Evolutionary conservation across 2,329 filamentous ascomycete genomes (phyloP).

Genomic region (Pseudocercospora eumusae): DNA sequence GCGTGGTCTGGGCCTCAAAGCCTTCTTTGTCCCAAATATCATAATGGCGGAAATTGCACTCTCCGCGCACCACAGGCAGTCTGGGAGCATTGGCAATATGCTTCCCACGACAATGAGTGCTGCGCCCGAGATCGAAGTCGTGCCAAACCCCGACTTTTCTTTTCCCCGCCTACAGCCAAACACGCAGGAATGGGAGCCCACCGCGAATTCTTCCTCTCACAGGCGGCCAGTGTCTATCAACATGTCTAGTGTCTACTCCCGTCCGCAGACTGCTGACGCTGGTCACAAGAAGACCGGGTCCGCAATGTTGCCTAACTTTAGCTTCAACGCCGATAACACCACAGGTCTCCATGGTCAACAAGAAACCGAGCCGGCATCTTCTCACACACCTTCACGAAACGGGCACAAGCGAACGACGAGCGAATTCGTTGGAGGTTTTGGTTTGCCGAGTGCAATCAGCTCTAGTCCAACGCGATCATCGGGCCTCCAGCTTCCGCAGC

Average conservation of each 20-base stretch:
- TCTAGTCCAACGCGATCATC: slow-evolving; percentile 69
- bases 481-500: slow-evolving; percentile 45
- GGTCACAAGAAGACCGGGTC: slow-evolving; percentile 36
- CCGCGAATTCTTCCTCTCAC: slow-evolving; percentile 13
- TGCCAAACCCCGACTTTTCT: slow-evolving; percentile 52
- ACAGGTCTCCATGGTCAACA: slow-evolving; percentile 36
- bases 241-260: slow-evolving; percentile 33
- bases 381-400: slow-evolving; percentile 55
- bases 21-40: slow-evolving; percentile 7
- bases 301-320: slow-evolving; percentile 51
- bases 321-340: slow-evolving; percentile 50
- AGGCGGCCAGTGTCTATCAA: slow-evolving; percentile 40
- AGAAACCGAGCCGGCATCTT: slow-evolving; percentile 25
- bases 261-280: slow-evolving; percentile 42
- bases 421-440: slow-evolving; percentile 80
- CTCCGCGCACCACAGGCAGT: slow-evolving; percentile 30
- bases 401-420: slow-evolving; percentile 77
- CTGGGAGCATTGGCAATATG: slow-evolving; percentile 42
- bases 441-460: slow-evolving; percentile 61
- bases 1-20: slow-evolving; percentile 9
- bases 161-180: slow-evolving; percentile 47
- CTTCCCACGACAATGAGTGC: slow-evolving; percentile 37
- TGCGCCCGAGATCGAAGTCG: slow-evolving; percentile 43
- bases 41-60: slow-evolving; percentile 36
- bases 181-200: slow-evolving; percentile 27